phyloP scores from a whole-genome alignment of 1,139 yeast species.

The Casaregolazyma suthepensis region DNA sequence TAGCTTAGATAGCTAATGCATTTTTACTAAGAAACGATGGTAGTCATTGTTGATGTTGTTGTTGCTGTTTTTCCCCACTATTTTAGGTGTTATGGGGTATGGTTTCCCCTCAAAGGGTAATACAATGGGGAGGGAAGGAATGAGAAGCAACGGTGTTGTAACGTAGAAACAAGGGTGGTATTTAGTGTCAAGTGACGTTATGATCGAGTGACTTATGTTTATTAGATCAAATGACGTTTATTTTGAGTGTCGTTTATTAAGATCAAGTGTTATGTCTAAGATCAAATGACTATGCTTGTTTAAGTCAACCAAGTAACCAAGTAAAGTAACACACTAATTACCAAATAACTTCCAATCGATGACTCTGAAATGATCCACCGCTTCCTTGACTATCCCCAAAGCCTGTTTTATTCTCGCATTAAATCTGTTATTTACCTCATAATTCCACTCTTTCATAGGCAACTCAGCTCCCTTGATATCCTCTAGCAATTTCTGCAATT shows the following conservation, averaged over 20 bases:
- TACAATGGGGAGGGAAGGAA: too few relatives aligned
- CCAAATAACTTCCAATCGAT: conserved; percentile 9
- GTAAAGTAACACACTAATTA: too few relatives aligned
- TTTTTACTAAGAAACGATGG: background rate
- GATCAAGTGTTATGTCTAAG: too few relatives aligned
- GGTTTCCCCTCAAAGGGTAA: background rate
- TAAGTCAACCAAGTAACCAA: too few relatives aligned
- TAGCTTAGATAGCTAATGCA: background rate
- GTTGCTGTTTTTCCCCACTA: background rate
- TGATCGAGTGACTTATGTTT: too few relatives aligned
- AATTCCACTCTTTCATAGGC: background rate
- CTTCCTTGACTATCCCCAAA: background rate
- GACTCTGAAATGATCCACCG: conserved; percentile 5
- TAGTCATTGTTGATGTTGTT: background rate
- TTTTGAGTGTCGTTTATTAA: too few relatives aligned
- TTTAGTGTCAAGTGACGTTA: too few relatives aligned
- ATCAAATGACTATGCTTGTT: too few relatives aligned
- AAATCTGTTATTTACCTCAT: background rate
- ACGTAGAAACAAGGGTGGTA: background rate
- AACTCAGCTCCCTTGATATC: background rate
- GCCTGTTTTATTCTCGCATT: conserved; percentile 1
- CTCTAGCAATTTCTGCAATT: background rate
- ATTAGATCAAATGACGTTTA: too few relatives aligned
- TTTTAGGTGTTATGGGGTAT: background rate
- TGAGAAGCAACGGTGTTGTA: too few relatives aligned